Conservation (phyloP, 139 green algal species). For the Picochlorum sp. region DNA sequence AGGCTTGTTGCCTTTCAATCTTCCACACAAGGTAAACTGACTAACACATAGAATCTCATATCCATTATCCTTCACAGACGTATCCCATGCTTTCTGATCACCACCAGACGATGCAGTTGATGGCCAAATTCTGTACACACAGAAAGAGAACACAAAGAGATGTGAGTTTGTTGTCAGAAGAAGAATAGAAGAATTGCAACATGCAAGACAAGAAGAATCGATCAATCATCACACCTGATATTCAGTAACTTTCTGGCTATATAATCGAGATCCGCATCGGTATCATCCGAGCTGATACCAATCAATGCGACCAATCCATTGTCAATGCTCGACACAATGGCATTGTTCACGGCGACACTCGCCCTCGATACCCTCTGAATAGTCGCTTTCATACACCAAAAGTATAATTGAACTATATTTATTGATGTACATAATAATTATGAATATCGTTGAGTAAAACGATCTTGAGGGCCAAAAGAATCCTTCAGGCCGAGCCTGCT, state of each 20-base stretch:
- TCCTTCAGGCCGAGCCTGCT: slow-evolving; percentile 43
- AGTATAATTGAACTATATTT: background rate
- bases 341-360: slow-evolving; percentile 39
- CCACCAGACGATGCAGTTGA: background rate
- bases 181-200: too few species aligned
- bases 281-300: slow-evolving; percentile 38
- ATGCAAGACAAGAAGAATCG: too few species aligned
- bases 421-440: background rate
- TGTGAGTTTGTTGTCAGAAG: too few species aligned
- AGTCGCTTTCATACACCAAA: slow-evolving; percentile 15
- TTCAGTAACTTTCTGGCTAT: slow-evolving; percentile 36
- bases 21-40: slow-evolving; percentile 71
- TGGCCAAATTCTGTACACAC: slow-evolving; percentile 33
- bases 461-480: slow-evolving; percentile 35
- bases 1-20: slow-evolving; percentile 59
- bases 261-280: slow-evolving; percentile 36
- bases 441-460: slow-evolving; percentile 7
- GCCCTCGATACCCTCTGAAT: slow-evolving; percentile 32
- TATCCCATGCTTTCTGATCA: slow-evolving; percentile 40
- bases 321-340: slow-evolving; percentile 42
- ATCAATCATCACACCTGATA: slow-evolving; percentile 15
- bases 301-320: slow-evolving; percentile 54
- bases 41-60: slow-evolving; percentile 56
- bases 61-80: slow-evolving; percentile 31
- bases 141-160: too few species aligned